Evolutionary conservation across 352 stramenopile genomes (phyloP), one percentile per base, ranked within the genome.

Genomic region (Phytophthora palmivora): DNA sequence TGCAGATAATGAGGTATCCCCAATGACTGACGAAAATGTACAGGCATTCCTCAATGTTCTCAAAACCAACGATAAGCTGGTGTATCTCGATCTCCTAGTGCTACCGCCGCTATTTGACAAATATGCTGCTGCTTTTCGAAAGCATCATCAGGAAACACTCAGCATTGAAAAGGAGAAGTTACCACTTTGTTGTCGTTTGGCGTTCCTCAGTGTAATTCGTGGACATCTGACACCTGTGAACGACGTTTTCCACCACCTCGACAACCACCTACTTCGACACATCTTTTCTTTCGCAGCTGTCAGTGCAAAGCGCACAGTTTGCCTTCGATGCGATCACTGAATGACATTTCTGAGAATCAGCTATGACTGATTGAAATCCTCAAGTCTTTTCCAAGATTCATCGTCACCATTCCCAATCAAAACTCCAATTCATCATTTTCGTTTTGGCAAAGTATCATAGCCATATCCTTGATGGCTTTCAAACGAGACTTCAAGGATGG

Each of bases 81-180:
- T 67, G 46, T 64, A 71, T 33, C 47, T 74, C 15, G 68, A 76
- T 28, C 12, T 76, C 15, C 21, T 57, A n/a, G 53, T 76, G 15
- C 21, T 53, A 15, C 63, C 55, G 2, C 16, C 24, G 7, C 22
- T 76, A 14, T 67, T 70, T 21, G 54, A 67, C 48, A 62, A 57
- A 30, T 76, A 74, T 14, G 34, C 48, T 15, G 38, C 46, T 51
- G 58, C 43, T 15, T 67, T 76, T 32, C 48, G 42, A 10, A 26
- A 42, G 0, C 56, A 66, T 11, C 63, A 74, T 44, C 58, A 60
- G 0, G 68, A 76, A 52, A 26, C 57, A 4, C 63, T 76, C 6
- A 51, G 52, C 14, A 36, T 76, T 18, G 68, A 74, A 32, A 76
- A 70, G 50, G 53, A 74, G 9, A 76, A 65, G 42, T 41, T 76